Evolutionary conservation across 2,329 filamentous ascomycete genomes (phyloP).

Genomic region (Stromatinia cepivora): DNA sequence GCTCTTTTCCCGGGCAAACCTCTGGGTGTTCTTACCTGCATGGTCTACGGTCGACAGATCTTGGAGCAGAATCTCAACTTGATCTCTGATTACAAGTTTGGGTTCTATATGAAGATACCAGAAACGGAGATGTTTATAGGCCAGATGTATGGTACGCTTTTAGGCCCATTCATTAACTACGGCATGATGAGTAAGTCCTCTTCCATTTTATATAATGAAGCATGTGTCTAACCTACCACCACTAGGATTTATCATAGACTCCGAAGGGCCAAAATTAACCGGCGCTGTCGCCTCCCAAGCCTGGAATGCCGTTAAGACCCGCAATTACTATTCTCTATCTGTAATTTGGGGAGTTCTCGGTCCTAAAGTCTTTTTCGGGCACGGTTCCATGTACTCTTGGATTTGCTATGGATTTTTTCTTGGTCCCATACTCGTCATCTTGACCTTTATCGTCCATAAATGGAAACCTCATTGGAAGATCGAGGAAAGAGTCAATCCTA

Average conservation of each 20-base stretch:
- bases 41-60: constrained; percentile 42
- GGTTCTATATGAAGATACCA: constrained; percentile 45
- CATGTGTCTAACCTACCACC: background rate
- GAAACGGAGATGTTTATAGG: constrained; percentile 43
- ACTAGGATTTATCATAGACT: constrained; percentile 24
- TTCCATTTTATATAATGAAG: too few relatives aligned
- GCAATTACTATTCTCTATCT: constrained; percentile 40
- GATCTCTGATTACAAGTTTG: constrained; percentile 43
- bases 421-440: constrained; percentile 36
- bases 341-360: constrained; percentile 44
- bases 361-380: constrained; percentile 39
- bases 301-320: constrained; percentile 40
- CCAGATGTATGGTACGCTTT: constrained; percentile 42
- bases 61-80: constrained; percentile 42
- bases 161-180: constrained; percentile 41
- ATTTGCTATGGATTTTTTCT: constrained; percentile 40
- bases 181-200: constrained; percentile 38
- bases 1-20: constrained; percentile 57
- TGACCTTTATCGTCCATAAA: constrained; percentile 36
- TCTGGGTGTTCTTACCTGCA: constrained; percentile 43
- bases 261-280: constrained; percentile 28
- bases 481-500: constrained; percentile 37
- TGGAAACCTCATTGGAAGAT: constrained; percentile 39
- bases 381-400: constrained; percentile 36
- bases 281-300: constrained; percentile 32